Percentiles rank a stretch among this genome's conserved stretches.
phyloP scores from a whole-genome alignment of 176 grass and related monocot species.

The Thinopyrum elongatum region DNA sequence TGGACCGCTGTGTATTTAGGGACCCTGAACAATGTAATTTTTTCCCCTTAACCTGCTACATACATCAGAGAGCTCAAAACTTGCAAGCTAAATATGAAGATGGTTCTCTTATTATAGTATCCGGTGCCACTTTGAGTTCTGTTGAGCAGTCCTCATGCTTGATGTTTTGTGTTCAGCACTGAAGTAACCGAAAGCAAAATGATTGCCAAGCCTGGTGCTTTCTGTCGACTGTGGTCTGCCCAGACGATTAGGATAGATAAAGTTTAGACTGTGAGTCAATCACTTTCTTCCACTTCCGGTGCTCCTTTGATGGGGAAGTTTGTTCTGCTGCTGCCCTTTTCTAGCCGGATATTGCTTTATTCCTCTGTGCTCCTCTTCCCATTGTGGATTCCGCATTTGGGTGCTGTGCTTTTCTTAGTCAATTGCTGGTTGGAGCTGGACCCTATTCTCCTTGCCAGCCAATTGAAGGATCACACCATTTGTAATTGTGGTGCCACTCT shows the following conservation, averaged over 20 bases:
- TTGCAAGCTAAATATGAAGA: not conserved
- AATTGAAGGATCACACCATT: slow-evolving; percentile 4
- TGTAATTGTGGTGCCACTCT: not conserved
- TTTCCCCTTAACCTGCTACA: not conserved
- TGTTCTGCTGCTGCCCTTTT: slow-evolving; percentile 12
- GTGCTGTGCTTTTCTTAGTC: slow-evolving; percentile 33
- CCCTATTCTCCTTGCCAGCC: slow-evolving; percentile 2
- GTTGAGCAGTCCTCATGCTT: slow-evolving; percentile 15
- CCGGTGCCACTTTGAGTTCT: not conserved
- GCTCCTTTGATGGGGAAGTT: slow-evolving; percentile 26
- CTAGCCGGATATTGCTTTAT: slow-evolving; percentile 38
- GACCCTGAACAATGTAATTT: not conserved
- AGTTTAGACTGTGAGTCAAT: slow-evolving; percentile 34
- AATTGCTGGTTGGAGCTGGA: slow-evolving; percentile 30
- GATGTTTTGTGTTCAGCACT: slow-evolving; percentile 7
- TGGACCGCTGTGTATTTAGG: not conserved
- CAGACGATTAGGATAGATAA: slow-evolving; percentile 34
- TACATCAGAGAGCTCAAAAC: not conserved
- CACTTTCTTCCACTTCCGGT: slow-evolving; percentile 24
- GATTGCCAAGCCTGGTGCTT: slow-evolving; percentile 13
- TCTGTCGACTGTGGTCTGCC: slow-evolving; percentile 6
- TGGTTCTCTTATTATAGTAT: not conserved
- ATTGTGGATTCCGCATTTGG: slow-evolving; percentile 26
- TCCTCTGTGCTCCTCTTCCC: slow-evolving; percentile 15
- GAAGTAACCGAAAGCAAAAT: not conserved